These are phyloP conservation scores for Piromyces sp. DNA, from an alignment of 192 early-diverging fungal species.

Conservation along the genomic window DNA sequence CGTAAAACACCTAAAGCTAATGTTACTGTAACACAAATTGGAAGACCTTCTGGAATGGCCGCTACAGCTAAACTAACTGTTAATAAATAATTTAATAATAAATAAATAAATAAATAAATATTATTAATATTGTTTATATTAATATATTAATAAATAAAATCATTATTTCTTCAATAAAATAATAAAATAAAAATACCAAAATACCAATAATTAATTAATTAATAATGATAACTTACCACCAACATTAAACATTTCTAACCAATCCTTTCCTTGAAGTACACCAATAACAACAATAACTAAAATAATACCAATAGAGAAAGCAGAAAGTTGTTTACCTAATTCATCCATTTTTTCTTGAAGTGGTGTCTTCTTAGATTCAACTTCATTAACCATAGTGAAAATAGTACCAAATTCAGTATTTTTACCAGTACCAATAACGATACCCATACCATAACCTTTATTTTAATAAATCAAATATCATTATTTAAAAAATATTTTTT, in stretches of 20 bases:
- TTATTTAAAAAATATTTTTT: no score
- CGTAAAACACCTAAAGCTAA: slow-evolving; percentile 79
- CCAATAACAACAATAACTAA: slow-evolving; percentile 69
- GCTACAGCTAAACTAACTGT: slow-evolving; percentile 80
- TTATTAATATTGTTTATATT: no score
- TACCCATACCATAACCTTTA: slow-evolving; percentile 58
- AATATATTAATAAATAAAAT: no score
- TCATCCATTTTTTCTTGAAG: slow-evolving; percentile 89
- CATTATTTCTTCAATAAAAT: no score
- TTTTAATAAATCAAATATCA: no score
- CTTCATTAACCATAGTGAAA: slow-evolving; percentile 83
- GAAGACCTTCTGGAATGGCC: slow-evolving; percentile 94
- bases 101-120: no score
- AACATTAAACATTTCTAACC: slow-evolving; percentile 93
- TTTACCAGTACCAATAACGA: slow-evolving; percentile 77
- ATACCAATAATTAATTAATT: neutral
- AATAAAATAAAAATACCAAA: no score
- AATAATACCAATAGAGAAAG: slow-evolving; percentile 76
- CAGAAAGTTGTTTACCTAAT: slow-evolving; percentile 68
- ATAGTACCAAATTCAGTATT: slow-evolving; percentile 90
- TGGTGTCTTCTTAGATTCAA: slow-evolving; percentile 77
- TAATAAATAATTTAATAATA: neutral
- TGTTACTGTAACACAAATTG: slow-evolving; percentile 92
- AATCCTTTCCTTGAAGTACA: slow-evolving; percentile 65
- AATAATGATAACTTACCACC: slow-evolving; percentile 26